Evolutionary conservation across 495 filamentous ascomycete genomes (phyloP).

Genomic region (Cudoniella acicularis): DNA sequence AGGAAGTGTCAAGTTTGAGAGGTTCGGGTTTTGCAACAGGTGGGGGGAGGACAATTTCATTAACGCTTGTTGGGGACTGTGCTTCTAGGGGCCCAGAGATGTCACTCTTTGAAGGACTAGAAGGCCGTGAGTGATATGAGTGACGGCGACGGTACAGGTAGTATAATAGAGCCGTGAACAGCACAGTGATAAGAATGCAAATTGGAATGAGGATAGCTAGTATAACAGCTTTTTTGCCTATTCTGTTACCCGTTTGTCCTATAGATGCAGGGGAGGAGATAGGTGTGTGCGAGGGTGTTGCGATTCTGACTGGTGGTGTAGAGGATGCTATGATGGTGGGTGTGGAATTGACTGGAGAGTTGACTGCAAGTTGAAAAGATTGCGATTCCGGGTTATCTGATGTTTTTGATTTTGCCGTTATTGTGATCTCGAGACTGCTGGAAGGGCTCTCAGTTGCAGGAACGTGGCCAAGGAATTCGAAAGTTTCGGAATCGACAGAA

Average conservation of each 20-base stretch:
- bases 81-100: slow-evolving; percentile 11
- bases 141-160: slow-evolving; percentile 2
- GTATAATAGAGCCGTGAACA: slow-evolving; percentile 9
- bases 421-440: slow-evolving; percentile 41
- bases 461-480: slow-evolving; percentile 59
- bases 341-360: slow-evolving; percentile 15
- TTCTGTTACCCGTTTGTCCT: background rate
- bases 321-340: slow-evolving; percentile 1
- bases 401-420: slow-evolving; percentile 47
- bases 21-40: slow-evolving; percentile 1
- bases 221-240: slow-evolving; percentile 1
- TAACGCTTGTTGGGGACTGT: background rate
- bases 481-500: slow-evolving; percentile 52
- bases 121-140: background rate
- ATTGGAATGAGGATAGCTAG: slow-evolving; percentile 15
- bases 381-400: slow-evolving; percentile 39
- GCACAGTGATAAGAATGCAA: background rate
- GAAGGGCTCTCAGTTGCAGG: slow-evolving; percentile 44
- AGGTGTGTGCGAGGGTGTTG: slow-evolving; percentile 5
- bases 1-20: slow-evolving; percentile 13
- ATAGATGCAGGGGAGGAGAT: background rate
- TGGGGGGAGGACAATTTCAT: slow-evolving; percentile 3
- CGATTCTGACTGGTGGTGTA: slow-evolving; percentile 11
- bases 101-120: slow-evolving; percentile 3
- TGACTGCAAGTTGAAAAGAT: slow-evolving; percentile 48